A percentile compares a stretch with the other conserved stretches of the same genome.
Evolutionary conservation across 805 yeast genomes (phyloP).

Genomic region (Hanseniaspora thailandica): DNA sequence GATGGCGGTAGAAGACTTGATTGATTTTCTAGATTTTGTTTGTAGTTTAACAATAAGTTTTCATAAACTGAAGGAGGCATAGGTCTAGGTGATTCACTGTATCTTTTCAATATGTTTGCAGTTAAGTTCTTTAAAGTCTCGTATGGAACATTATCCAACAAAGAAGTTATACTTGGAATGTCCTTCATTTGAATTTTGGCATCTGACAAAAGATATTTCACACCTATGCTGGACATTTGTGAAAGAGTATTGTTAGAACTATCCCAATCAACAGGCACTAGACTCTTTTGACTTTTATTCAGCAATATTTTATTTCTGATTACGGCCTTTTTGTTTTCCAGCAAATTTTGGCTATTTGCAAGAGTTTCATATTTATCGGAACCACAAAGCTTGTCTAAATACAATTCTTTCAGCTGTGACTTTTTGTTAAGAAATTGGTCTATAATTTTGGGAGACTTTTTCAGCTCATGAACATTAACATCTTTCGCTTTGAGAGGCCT

Average conservation of each 20-base stretch:
- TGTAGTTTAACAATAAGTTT: neutral
- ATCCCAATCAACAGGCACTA: neutral
- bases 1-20: neutral
- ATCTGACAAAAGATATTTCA: neutral
- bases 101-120: neutral
- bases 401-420: neutral
- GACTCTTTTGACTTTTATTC: neutral
- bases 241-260: neutral
- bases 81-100: neutral
- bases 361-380: neutral
- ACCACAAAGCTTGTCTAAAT: neutral
- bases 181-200: neutral
- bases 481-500: neutral
- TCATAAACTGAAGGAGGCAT: conserved; percentile 2
- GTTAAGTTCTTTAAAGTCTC: neutral
- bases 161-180: neutral
- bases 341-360: neutral
- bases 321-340: neutral
- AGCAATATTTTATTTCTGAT: neutral
- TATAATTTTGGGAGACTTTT: neutral
- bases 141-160: conserved; percentile 1
- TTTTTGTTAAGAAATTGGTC: neutral
- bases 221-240: neutral
- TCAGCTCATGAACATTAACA: neutral
- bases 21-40: neutral